These are phyloP conservation scores for Spergularia bocconei DNA, from an alignment of 148 eudicot species.

Conservation along the genomic window DNA sequence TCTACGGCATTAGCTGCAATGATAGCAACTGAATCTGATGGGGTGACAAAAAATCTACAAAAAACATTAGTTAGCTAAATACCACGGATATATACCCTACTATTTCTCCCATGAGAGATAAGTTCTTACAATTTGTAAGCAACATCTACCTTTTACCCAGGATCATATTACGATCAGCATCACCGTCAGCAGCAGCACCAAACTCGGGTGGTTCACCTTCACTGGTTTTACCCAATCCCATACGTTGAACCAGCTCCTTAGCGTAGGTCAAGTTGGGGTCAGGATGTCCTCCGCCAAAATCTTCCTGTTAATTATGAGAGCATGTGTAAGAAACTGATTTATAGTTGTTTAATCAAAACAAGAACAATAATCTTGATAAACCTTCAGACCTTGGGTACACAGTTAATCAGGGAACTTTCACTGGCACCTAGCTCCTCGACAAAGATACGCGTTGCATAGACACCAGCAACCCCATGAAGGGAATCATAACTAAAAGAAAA, in stretches of 20 bases:
- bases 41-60: conserved; percentile 91
- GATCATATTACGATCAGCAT: conserved; percentile 96
- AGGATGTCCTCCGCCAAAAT: conserved; percentile 98
- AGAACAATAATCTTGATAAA: background rate
- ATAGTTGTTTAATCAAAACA: background rate
- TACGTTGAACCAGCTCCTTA: conserved; percentile 83
- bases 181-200: conserved; percentile 99
- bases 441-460: conserved; percentile 84
- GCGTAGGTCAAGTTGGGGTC: conserved; percentile 99
- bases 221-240: conserved; percentile 83
- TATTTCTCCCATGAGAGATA: background rate
- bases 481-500: conserved; percentile 67
- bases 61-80: conserved; percentile 18
- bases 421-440: conserved; percentile 88
- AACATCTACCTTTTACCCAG: conserved; percentile 78
- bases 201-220: conserved; percentile 81
- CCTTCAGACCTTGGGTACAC: conserved; percentile 73
- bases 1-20: conserved; percentile 96
- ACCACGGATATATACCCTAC: background rate
- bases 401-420: conserved; percentile 74
- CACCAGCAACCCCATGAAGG: conserved; percentile 97
- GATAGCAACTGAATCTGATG: conserved; percentile 97
- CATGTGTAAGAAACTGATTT: conserved; percentile 1
- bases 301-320: conserved; percentile 51
- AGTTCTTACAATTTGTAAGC: conserved; percentile 7